These are phyloP conservation scores for Penicillium sclerotiorum DNA, from an alignment of 2,329 filamentous ascomycete species.

Conservation along the genomic window DNA sequence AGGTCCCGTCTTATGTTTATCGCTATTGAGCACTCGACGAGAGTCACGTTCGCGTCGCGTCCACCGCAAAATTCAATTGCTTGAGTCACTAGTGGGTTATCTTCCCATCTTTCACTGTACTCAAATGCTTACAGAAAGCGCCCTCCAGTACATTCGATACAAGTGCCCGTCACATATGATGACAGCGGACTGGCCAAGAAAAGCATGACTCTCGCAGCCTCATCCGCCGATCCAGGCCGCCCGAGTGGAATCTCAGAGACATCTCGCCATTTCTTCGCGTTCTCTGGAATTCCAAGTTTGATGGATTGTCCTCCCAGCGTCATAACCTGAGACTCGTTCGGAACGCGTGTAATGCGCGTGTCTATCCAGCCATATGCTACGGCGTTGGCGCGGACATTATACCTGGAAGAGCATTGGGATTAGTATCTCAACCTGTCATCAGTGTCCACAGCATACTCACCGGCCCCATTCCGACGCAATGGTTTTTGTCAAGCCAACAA, in stretches of 20 bases:
- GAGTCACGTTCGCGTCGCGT: too few relatives aligned
- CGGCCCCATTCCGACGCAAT: conserved; percentile 59
- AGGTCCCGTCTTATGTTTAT: too few relatives aligned
- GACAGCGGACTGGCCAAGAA: conserved; percentile 22
- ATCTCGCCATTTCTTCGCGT: conserved; percentile 18
- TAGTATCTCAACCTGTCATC: neutral
- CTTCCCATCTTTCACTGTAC: too few relatives aligned
- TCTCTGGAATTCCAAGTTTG: conserved; percentile 11
- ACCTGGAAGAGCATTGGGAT: conserved; percentile 2
- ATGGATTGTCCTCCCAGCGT: conserved; percentile 64
- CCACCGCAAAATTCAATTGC: too few relatives aligned
- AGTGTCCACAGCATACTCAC: neutral
- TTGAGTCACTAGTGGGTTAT: too few relatives aligned
- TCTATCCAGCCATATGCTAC: conserved; percentile 76
- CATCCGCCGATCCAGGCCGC: conserved; percentile 65
- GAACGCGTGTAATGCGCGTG: conserved; percentile 70
- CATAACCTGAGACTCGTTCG: conserved; percentile 68
- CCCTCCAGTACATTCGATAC: conserved; percentile 17
- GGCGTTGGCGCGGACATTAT: conserved; percentile 68
- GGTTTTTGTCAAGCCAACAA: conserved; percentile 56
- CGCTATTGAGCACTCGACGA: too few relatives aligned
- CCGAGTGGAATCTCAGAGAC: conserved; percentile 62
- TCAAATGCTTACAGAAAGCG: conserved; percentile 14
- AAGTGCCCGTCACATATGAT: conserved; percentile 21
- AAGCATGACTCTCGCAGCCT: conserved; percentile 20